Evolutionary conservation across 2,329 filamentous ascomycete species (phyloP).

Genomic region (Hymenoscyphus repandus): DNA sequence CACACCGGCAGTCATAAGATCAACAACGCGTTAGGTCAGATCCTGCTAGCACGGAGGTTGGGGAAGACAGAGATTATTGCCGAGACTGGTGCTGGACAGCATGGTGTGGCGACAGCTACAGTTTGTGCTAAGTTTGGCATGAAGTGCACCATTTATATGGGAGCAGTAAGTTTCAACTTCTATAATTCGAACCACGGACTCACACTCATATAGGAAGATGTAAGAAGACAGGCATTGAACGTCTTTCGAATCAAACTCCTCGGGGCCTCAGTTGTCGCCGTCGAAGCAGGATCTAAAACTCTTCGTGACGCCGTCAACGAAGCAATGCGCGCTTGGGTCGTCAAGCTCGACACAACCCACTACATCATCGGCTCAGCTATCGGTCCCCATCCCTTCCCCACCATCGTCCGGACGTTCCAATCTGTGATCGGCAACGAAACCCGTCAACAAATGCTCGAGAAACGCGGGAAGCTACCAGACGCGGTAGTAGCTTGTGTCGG

Average conservation of each 20-base stretch:
- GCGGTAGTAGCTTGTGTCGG: conserved; percentile 96
- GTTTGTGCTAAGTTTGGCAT: conserved; percentile 98
- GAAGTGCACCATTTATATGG: conserved; percentile 98
- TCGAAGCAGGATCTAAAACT: conserved; percentile 82
- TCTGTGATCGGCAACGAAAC: conserved; percentile 94
- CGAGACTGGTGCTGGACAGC: conserved; percentile 94
- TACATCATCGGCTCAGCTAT: conserved; percentile 98
- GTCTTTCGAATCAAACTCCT: conserved; percentile 98
- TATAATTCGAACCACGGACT: conserved; percentile 5
- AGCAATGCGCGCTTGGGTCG: conserved; percentile 89
- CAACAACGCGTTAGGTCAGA: conserved; percentile 95
- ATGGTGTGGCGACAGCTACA: conserved; percentile 95
- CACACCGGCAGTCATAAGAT: conserved; percentile 99
- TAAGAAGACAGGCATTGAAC: conserved; percentile 91
- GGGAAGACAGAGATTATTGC: conserved; percentile 98
- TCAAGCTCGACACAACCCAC: conserved; percentile 87
- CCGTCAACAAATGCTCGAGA: conserved; percentile 80
- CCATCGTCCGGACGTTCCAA: conserved; percentile 96
- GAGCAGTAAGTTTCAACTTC: conserved; percentile 45
- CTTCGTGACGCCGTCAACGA: conserved; percentile 91
- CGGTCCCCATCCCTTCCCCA: conserved; percentile 95
- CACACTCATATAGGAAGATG: conserved; percentile 59
- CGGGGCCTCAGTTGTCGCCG: conserved; percentile 85
- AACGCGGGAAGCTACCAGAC: conserved; percentile 84
- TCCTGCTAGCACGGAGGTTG: conserved; percentile 76